A percentile compares a stretch with the other conserved stretches of the same genome.
These are phyloP conservation scores for Penicillium arizonense DNA, from an alignment of 495 filamentous ascomycete species.

Conservation along the genomic window DNA sequence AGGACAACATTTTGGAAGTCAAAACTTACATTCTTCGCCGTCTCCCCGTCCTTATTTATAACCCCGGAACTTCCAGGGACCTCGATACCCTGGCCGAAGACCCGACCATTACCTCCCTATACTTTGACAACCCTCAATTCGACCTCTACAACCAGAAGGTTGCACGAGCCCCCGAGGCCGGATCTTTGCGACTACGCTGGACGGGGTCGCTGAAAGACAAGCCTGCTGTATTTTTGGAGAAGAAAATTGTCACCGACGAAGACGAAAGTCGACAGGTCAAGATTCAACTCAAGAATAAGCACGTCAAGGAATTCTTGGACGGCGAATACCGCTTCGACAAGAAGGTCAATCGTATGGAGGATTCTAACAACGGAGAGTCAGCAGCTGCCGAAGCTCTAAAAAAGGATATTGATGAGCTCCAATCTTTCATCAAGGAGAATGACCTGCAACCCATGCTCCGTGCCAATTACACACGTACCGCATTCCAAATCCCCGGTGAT, in stretches of 20 bases:
- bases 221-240: conserved; percentile 80
- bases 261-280: conserved; percentile 71
- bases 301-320: conserved; percentile 82
- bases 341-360: conserved; percentile 74
- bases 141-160: conserved; percentile 84
- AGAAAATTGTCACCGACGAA: conserved; percentile 78
- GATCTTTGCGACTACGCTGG: conserved; percentile 87
- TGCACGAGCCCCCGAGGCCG: conserved; percentile 68
- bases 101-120: conserved; percentile 90
- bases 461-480: conserved; percentile 91
- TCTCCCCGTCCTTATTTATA: conserved; percentile 89
- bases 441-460: conserved; percentile 81
- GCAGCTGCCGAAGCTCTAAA: conserved; percentile 56
- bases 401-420: conserved; percentile 71
- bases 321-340: conserved; percentile 93
- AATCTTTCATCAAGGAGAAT: conserved; percentile 73
- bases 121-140: conserved; percentile 89
- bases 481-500: conserved; percentile 94
- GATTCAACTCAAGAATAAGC: conserved; percentile 89
- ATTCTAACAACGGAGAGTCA: conserved; percentile 63
- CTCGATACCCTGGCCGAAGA: conserved; percentile 74
- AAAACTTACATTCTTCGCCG: conserved; percentile 91
- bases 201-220: conserved; percentile 78
- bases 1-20: conserved; percentile 91
- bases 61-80: conserved; percentile 75